phyloP scores from a whole-genome alignment of 1,284 basidiomycete genomes.

The Austroboletus novae-zelandiae region DNA sequence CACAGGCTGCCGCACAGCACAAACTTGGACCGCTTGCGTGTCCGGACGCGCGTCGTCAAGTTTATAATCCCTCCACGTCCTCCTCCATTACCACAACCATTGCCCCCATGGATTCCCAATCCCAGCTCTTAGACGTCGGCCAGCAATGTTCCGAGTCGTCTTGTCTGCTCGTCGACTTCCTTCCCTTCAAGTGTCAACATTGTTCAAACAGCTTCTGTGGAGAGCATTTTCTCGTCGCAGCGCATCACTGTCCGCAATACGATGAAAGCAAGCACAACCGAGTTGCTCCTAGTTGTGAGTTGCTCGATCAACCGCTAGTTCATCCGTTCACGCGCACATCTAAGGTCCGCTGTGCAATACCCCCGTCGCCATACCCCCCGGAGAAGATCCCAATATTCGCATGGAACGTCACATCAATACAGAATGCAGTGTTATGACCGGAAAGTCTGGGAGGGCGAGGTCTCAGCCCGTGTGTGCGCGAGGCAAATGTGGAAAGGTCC shows the following conservation, averaged over 20 bases:
- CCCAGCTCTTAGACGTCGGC: constrained; percentile 62
- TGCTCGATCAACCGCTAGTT: not conserved
- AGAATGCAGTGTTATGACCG: constrained; percentile 65
- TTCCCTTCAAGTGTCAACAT: constrained; percentile 80
- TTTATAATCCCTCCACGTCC: constrained; percentile 19
- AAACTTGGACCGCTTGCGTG: constrained; percentile 18
- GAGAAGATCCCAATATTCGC: constrained; percentile 72
- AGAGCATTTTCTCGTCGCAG: constrained; percentile 67
- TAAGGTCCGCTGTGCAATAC: constrained; percentile 69
- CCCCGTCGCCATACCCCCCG: constrained; percentile 67
- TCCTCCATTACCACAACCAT: not conserved
- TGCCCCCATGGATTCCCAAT: constrained; percentile 29
- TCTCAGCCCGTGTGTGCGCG: constrained; percentile 59
- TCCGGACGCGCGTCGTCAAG: constrained; percentile 21
- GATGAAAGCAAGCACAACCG: constrained; percentile 68
- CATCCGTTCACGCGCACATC: constrained; percentile 7
- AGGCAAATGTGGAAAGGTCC: constrained; percentile 63
- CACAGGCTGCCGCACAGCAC: not conserved
- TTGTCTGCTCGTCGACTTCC: constrained; percentile 72
- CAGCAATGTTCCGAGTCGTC: constrained; percentile 62
- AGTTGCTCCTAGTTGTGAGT: constrained; percentile 68
- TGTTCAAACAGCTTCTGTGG: constrained; percentile 66
- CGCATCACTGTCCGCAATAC: constrained; percentile 65
- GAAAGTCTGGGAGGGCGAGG: constrained; percentile 43
- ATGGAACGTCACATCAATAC: constrained; percentile 69